A percentile compares a stretch with the other conserved stretches of the same genome.
phyloP scores from a whole-genome alignment of 208 protist species.

The Trypanosoma grayi region DNA sequence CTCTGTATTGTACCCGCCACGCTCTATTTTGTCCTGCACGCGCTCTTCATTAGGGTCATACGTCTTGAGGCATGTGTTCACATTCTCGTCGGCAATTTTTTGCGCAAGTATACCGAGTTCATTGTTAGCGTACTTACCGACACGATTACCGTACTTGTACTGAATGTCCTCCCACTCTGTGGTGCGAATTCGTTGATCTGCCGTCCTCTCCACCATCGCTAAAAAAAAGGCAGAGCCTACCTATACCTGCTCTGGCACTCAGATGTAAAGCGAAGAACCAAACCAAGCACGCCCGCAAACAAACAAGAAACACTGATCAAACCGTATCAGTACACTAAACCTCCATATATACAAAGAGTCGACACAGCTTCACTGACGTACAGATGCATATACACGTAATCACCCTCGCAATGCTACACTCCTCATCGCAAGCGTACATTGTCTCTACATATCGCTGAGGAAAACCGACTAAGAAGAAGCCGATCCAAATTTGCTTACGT shows the following conservation, averaged over 20 bases:
- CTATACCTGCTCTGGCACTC: too few relatives aligned
- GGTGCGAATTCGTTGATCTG: conserved; percentile 78
- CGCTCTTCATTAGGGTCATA: conserved; percentile 77
- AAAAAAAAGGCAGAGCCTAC: neutral
- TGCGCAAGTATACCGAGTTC: conserved; percentile 82
- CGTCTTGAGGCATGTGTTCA: conserved; percentile 57
- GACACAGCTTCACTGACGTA: neutral
- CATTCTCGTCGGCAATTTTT: conserved; percentile 67
- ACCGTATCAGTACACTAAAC: too few relatives aligned
- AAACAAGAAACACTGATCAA: neutral
- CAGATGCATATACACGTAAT: neutral
- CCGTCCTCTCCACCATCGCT: conserved; percentile 67
- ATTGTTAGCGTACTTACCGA: conserved; percentile 82
- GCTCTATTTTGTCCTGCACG: conserved; percentile 62
- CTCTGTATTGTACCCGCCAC: conserved; percentile 46
- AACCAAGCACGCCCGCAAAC: too few relatives aligned
- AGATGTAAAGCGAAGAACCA: too few relatives aligned
- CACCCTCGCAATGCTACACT: neutral
- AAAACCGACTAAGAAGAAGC: neutral
- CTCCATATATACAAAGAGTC: too few relatives aligned
- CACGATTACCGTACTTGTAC: conserved; percentile 87
- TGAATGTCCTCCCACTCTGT: conserved; percentile 93
- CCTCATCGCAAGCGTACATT: too few relatives aligned
- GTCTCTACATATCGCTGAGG: too few relatives aligned
- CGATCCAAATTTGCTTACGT: conserved; percentile 28